Conservation (phyloP, 1,284 basidiomycete genomes). For the Tilletia caries region DNA sequence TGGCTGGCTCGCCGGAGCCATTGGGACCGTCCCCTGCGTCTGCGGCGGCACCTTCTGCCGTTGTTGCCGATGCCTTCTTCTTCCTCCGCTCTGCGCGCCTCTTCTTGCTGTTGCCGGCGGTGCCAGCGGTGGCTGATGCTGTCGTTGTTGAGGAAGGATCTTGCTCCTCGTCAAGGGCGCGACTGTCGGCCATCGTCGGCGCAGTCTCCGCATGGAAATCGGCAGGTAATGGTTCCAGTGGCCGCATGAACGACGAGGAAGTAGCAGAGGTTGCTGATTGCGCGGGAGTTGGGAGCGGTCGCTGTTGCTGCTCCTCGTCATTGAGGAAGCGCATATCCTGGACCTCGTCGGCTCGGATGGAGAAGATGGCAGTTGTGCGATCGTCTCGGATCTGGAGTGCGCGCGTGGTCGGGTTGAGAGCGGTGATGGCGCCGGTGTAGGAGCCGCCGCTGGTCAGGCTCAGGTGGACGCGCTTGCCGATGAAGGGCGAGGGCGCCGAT, state of each 20-base stretch:
- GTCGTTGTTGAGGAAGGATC: neutral
- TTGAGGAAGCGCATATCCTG: conserved; percentile 8
- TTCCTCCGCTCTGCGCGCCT: neutral
- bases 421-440: conserved; percentile 12
- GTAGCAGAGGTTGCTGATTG: neutral
- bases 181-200: neutral
- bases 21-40: neutral
- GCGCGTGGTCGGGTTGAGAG: conserved; percentile 2
- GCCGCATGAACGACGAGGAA: neutral
- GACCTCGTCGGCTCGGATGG: conserved; percentile 8
- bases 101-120: neutral
- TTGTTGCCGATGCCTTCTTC: neutral
- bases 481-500: neutral
- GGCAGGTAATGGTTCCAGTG: neutral
- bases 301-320: neutral
- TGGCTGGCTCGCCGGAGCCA: neutral
- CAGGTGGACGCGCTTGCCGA: conserved; percentile 4
- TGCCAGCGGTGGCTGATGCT: neutral
- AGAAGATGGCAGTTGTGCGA: conserved; percentile 5
- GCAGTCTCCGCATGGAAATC: neutral
- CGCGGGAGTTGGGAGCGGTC: neutral
- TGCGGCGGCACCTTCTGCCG: neutral
- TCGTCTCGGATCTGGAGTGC: conserved; percentile 6
- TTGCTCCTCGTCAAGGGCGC: neutral
- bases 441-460: conserved; percentile 5